Base-by-base conservation (phyloP, 805 yeast genomes). In the Barnettozyma botsteinii region DNA sequence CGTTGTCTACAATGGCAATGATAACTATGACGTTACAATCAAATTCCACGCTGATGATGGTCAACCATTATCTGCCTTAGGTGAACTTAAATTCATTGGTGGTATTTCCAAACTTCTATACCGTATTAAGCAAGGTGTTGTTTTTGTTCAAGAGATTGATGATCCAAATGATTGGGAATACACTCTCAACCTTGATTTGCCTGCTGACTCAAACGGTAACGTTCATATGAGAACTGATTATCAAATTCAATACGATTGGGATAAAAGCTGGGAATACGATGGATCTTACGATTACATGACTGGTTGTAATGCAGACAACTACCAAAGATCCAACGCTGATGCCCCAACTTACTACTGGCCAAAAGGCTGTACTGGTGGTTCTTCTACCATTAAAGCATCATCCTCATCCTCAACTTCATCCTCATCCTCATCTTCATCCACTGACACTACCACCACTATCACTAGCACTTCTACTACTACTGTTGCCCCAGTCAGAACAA, bases 191-290 rank as follows among this genome's bases (percentile, higher is more conserved):
- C 13, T 45, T 7, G n/a, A 29, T 6, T 19, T 37, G 3, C 18
- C 26, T 3, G 24, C 33, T 13, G 27, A 21, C 10, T 19, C 29
- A 4, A 25, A 40, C n/a, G 39, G 44, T 5, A 15, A 26, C 12
- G 41, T 40, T 17, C 25, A 34, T 17, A 35, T 40, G 40, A 38
- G 36, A 25, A 33, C 34, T 14, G 28, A 19, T 4, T 50, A 37
- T 33, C 42, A 46, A 29, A 50, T 54, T 15, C 56, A 54, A 37
- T 52, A 31, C 29, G 56, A 54, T 19, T 54, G 59, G 57, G 50
- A 39, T n/a, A 12, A 22, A 1, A 4, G 3, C 1, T 42, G 45
- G 45, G 26, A 20, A 8, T 42, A 36, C 19, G 30, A 14, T 13
- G 10, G 12, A 7, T 34, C 39, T 7, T 42, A 42, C 20, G 45